Base-by-base conservation (phyloP, 495 filamentous ascomycete species). In the Lichina pygmaea region DNA sequence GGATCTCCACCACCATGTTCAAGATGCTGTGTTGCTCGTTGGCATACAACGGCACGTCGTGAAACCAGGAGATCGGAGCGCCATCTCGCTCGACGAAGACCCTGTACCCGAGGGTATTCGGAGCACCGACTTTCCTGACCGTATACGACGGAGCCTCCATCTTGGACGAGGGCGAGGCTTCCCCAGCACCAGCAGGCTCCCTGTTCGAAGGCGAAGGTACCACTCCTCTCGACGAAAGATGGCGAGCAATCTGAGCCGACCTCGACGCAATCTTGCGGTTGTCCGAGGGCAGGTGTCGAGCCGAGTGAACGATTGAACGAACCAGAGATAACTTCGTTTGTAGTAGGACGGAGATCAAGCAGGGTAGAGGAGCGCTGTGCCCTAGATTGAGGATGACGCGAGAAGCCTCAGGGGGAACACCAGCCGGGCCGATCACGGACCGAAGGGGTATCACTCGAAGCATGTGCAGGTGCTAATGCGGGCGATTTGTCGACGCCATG, bases 1-100 rank as follows among this genome's bases (percentile, higher is more conserved):
- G 91, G 56, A 95, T 93, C 75, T 95, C 91, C 50, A 95, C 91
- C 44, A 99, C 64, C 91, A 99, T 99, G 74, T 99, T 99, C 55
- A 95, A 71, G 55, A 99, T 62, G 53, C 77, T 91, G 70, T 92
- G 70, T 66, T 91, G 75, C 58, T 76, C 64, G 59, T 99, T 92
- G 72, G 91, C 89, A 54, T 81, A 95, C 55, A 99, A 78, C 38
- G 91, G 91, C 48, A 99, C 81, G 55, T 99, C 91, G 72, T 99
- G 91, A 75, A 94, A 99, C 51, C 86, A 78, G 46, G 85, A 94
- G 58, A 94, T 57, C 45, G 81, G 81, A 32, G 80, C 64, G 64
- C 91, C 89, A 83, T 95, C 83, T 66, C 86, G 83, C 73, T 95
- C 89, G 56, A 95, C 72, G 73, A 76, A 99, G 63, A 94, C 76